Evolutionary conservation across 805 yeast species (phyloP).

Genomic region (Pichia manshurica): DNA sequence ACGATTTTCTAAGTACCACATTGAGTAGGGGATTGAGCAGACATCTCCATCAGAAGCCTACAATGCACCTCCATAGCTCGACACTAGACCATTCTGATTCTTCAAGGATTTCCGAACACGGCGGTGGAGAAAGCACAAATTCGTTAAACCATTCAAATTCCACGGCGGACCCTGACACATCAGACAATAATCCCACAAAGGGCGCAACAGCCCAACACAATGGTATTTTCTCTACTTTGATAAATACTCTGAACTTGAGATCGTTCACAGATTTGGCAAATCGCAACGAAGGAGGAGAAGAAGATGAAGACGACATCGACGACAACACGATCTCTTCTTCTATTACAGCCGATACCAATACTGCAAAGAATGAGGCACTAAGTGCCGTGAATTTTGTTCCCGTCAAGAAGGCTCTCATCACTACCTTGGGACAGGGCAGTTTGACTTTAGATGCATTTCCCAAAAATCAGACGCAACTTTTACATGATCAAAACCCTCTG

Average conservation of each 20-base stretch:
- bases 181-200: not conserved
- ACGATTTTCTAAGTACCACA: not conserved
- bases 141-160: not conserved
- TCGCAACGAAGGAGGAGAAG: conserved; percentile 4
- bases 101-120: not conserved
- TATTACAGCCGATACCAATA: not conserved
- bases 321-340: conserved; percentile 12
- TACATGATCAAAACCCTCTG: not conserved
- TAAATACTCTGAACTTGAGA: conserved; percentile 26
- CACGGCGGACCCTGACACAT: not conserved
- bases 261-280: conserved; percentile 16
- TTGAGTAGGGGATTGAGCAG: not conserved
- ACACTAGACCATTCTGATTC: conserved; percentile 8
- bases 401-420: conserved; percentile 40
- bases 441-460: conserved; percentile 34
- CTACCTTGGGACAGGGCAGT: conserved; percentile 45
- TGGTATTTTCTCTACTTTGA: conserved; percentile 25
- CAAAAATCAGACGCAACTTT: conserved; percentile 8
- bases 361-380: not conserved
- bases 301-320: not conserved
- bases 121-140: not conserved
- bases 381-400: conserved; percentile 42
- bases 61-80: conserved; percentile 1
- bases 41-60: conserved; percentile 1
- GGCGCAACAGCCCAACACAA: not conserved